Base-by-base conservation (phyloP, 768 basidiomycete genomes). In the Boletus rufocinnamomeus region DNA sequence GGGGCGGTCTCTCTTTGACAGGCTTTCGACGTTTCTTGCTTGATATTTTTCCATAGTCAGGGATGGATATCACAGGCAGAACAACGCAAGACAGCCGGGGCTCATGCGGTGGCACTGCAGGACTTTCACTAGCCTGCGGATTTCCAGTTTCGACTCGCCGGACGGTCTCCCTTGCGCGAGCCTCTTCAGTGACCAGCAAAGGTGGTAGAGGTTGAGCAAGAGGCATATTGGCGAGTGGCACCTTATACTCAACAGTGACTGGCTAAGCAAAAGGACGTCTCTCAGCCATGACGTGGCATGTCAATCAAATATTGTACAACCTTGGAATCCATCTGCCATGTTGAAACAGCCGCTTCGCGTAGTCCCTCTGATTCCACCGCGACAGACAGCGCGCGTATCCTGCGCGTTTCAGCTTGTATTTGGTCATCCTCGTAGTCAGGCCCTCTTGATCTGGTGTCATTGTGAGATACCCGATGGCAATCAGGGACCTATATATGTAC, bases 381-480 rank as follows among this genome's bases (percentile, higher is more conserved):
- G 28, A 72, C 73, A 6, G 72, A 71, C 55, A 72, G 48, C 2
- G 84, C 77, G 23, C 69, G 76, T 53, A 65, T 65, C 59, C 66
- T 68, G 49, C 84, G 80, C 51, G 74, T 65, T 45, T 73, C 61
- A n/a, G 83, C 83, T 62, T 78, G 74, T 16, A 37, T 61, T 49
- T 74, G 68, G 49, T 66, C 75, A 60, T 86, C 84, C 63, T 85
- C 84, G 6, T 63, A 74, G 32, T 79, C 80, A 1, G 83, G 84
- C 54, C 77, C 80, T 43, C 73, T 75, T 25, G 76, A 77, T 62
- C 82, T 84, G 52, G n/a, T 13, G 23, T 13, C 2, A 38, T 5
- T n/a, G 16, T 54, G 57, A 40, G 57, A 55, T 16, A 49, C 4
- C 7, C 48, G n/a, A 16, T 9, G n/a, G 25, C 17, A 25, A 16